Evolutionary conservation across 768 basidiomycete genomes (phyloP).

Genomic region (Mycena floridula): DNA sequence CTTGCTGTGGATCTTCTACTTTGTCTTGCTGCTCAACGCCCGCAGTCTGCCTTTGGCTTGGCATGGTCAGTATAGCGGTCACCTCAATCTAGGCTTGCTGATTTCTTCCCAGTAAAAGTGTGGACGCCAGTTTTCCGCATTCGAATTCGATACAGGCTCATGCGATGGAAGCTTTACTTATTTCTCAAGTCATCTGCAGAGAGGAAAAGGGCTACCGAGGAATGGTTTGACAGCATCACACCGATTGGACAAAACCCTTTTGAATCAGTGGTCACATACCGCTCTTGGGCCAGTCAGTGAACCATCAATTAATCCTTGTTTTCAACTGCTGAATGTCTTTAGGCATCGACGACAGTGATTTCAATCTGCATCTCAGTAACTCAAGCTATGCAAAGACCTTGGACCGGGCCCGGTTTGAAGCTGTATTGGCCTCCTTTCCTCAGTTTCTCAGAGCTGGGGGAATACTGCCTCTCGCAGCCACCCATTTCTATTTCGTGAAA

Average conservation of each 20-base stretch:
- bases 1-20: slow-evolving; percentile 33
- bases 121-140: slow-evolving; percentile 42
- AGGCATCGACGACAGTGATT: slow-evolving; percentile 72
- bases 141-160: slow-evolving; percentile 29
- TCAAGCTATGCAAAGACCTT: slow-evolving; percentile 63
- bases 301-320: too few species aligned
- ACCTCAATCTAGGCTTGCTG: neutral
- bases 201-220: slow-evolving; percentile 25
- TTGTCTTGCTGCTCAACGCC: slow-evolving; percentile 51
- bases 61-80: slow-evolving; percentile 55
- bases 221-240: slow-evolving; percentile 42
- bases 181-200: slow-evolving; percentile 28
- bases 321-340: too few species aligned
- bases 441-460: slow-evolving; percentile 36
- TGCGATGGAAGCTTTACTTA: slow-evolving; percentile 25
- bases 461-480: slow-evolving; percentile 39
- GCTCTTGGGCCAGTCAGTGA: slow-evolving; percentile 55
- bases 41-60: slow-evolving; percentile 61
- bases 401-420: slow-evolving; percentile 12
- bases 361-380: slow-evolving; percentile 72
- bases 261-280: slow-evolving; percentile 31
- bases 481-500: slow-evolving; percentile 43
- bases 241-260: slow-evolving; percentile 58
- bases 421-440: slow-evolving; percentile 23
- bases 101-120: slow-evolving; percentile 1